A percentile compares a stretch with the other conserved stretches of the same genome.
These are phyloP conservation scores for Erodium moschatum DNA, from an alignment of 441 rosid species.

Conservation along the genomic window DNA sequence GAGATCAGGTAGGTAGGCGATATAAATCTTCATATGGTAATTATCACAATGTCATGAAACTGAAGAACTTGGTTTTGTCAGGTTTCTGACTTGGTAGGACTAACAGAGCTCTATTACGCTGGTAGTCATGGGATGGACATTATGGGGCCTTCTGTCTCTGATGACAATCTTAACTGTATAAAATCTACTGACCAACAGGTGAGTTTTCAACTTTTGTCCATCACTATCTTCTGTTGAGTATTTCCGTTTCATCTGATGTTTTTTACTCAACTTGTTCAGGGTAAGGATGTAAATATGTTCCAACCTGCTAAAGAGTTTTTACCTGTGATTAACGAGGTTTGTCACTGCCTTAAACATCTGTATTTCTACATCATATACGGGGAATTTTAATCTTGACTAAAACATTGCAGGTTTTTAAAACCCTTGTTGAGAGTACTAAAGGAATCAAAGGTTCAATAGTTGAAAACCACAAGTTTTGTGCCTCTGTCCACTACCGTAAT, in stretches of 20 bases:
- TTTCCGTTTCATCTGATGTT: neutral
- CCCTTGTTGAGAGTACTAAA: conserved; percentile 64
- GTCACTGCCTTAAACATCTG: neutral
- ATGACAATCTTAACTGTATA: conserved; percentile 1
- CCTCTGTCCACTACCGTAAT: conserved; percentile 92
- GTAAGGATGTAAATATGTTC: conserved; percentile 65
- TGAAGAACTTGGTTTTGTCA: conserved; percentile 22
- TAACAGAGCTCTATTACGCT: conserved; percentile 86
- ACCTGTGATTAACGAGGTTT: conserved; percentile 68
- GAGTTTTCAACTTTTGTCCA: neutral
- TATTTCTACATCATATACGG: neutral
- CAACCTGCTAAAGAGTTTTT: conserved; percentile 85
- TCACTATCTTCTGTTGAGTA: neutral
- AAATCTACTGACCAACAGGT: conserved; percentile 36
- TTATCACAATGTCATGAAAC: no score
- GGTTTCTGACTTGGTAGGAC: conserved; percentile 80
- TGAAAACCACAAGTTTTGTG: conserved; percentile 90
- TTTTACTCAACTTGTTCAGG: conserved; percentile 28
- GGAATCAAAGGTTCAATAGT: conserved; percentile 68
- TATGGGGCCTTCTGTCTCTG: conserved; percentile 40
- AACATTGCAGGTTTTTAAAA: conserved; percentile 55
- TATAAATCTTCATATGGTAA: no score
- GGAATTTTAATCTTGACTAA: neutral
- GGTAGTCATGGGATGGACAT: conserved; percentile 99
- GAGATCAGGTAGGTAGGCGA: conserved; percentile 50